These are phyloP conservation scores for Claviceps pazoutovae DNA, from an alignment of 2,329 filamentous ascomycete species.

Conservation along the genomic window DNA sequence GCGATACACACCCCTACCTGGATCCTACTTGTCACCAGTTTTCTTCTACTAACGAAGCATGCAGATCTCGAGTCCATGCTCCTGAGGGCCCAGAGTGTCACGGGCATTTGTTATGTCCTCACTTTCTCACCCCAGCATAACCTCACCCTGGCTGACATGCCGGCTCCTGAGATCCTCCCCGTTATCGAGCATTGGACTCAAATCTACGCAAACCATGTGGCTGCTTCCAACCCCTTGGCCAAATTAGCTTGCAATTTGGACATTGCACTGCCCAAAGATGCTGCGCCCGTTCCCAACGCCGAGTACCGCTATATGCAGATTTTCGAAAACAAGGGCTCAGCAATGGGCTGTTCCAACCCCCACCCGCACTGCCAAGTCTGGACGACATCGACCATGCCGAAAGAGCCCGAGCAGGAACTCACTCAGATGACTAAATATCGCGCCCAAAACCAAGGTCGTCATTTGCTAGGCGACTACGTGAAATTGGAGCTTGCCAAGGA, in stretches of 20 bases:
- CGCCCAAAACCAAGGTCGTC: constrained; percentile 52
- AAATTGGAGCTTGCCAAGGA: constrained; percentile 66
- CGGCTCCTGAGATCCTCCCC: constrained; percentile 59
- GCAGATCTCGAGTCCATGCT: constrained; percentile 60
- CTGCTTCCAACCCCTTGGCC: constrained; percentile 52
- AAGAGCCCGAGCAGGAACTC: constrained; percentile 74
- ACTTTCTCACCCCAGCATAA: constrained; percentile 89
- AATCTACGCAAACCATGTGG: constrained; percentile 72
- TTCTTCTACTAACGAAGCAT: background rate
- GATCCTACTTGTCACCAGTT: background rate
- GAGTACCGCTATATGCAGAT: constrained; percentile 98
- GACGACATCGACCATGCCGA: constrained; percentile 82
- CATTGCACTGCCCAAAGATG: constrained; percentile 24
- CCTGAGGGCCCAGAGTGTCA: constrained; percentile 72
- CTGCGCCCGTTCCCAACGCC: constrained; percentile 39
- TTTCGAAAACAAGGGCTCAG: constrained; percentile 95
- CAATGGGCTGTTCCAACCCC: constrained; percentile 98
- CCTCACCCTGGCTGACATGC: constrained; percentile 82
- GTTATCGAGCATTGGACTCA: constrained; percentile 84
- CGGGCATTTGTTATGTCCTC: constrained; percentile 91
- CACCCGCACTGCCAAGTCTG: constrained; percentile 95
- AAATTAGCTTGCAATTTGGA: constrained; percentile 24
- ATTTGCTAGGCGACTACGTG: constrained; percentile 79
- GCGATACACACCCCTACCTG: background rate
- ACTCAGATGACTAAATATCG: constrained; percentile 68